Base-by-base conservation (phyloP, 306 rosid species). In the Boehmeria nivea region DNA sequence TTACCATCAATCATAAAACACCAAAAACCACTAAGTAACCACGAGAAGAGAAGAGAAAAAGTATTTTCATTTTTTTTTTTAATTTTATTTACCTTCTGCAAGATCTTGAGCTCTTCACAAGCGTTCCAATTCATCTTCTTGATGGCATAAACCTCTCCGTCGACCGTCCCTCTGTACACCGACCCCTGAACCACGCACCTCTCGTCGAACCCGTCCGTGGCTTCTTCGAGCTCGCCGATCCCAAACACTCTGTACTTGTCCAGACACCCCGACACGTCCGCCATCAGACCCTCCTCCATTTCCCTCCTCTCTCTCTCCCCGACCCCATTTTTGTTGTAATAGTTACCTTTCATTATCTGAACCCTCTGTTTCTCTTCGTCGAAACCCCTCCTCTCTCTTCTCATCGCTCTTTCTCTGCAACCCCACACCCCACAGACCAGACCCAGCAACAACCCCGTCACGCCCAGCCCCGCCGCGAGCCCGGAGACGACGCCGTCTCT, bases 51-150 rank as follows among this genome's bases (percentile, higher is more conserved):
- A 11, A n/a, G n/a, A n/a, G n/a, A n/a, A 51, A 51, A 13, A 51
- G 4, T 14, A 9, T 23, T 8, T 28, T 28, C 8, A 3, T 28
- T 28, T 28, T 28, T 28, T 28, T 28, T 28, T 28, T 28, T 12
- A 53, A 53, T 40, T 11, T 31, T 14, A 2, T 12, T 62, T 78
- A 91, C 98, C 98, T 87, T 91, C 74, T 91, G 96, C 61, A 91
- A 81, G 72, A 91, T 91, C 87, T 91, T 91, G 81, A 91, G 98
- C 65, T 91, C 93, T 53, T 91, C 98, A 36, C 69, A 82, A 27
- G 93, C 98, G 63, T 84, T 77, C 96, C 98, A 91, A 19, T 80
- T 84, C 98, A 91, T 91, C 95, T 82, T 87, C 89, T 87, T 91
- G 63, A 91, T 84, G 5, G 98, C 96, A 60, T 31, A 84, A 20